These are phyloP conservation scores for Aristolochia californica DNA, from an alignment of 164 flowering plant species.

Conservation along the genomic window DNA sequence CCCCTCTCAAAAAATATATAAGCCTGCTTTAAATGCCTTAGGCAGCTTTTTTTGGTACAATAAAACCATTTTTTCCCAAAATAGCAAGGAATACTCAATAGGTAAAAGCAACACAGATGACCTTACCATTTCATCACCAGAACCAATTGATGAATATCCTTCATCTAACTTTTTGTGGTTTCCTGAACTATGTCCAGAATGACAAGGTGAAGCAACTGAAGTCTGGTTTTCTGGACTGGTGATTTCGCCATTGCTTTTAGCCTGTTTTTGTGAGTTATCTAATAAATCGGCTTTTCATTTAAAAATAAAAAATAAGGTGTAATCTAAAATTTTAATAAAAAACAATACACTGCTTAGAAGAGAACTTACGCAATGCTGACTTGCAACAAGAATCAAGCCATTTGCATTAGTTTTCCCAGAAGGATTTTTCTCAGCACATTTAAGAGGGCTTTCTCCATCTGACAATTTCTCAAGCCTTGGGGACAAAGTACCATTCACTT, in stretches of 20 bases:
- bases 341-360: background rate
- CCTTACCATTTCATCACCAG: slow-evolving; percentile 63
- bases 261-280: slow-evolving; percentile 23
- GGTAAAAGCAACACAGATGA: background rate
- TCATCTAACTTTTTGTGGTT: slow-evolving; percentile 16
- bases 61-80: background rate
- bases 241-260: slow-evolving; percentile 40
- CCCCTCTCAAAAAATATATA: too few species aligned
- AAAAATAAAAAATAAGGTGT: slow-evolving; percentile 1
- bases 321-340: background rate
- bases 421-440: slow-evolving; percentile 25
- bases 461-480: slow-evolving; percentile 5
- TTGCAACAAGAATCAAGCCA: slow-evolving; percentile 16
- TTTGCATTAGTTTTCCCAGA: slow-evolving; percentile 10
- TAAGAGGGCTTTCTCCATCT: slow-evolving; percentile 9
- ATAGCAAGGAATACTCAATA: background rate
- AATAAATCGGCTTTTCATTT: background rate
- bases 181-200: slow-evolving; percentile 13
- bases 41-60: too few species aligned
- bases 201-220: slow-evolving; percentile 16
- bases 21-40: too few species aligned
- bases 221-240: slow-evolving; percentile 20
- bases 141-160: slow-evolving; percentile 29
- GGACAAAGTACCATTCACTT: slow-evolving; percentile 2
- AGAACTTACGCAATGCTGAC: slow-evolving; percentile 76